phyloP scores from a whole-genome alignment of 2,329 filamentous ascomycete genomes.

The Thielaviopsis populi region DNA sequence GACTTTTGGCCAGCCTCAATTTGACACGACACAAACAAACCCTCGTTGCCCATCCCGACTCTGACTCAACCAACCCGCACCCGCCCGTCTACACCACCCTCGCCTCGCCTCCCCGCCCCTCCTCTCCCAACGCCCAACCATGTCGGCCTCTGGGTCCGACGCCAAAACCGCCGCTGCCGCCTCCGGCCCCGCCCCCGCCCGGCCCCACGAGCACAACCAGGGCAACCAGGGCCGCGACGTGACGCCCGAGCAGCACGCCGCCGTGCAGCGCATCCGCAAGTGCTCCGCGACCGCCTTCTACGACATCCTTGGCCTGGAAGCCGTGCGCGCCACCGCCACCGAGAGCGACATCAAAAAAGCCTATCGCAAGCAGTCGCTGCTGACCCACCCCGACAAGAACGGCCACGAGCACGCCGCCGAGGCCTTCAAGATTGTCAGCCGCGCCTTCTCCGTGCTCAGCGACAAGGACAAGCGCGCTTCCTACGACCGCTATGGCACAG shows the following conservation, averaged over 20 bases:
- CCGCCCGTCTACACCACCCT: no score
- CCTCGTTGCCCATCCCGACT: background rate
- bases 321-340: constrained; percentile 46
- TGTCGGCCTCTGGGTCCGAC: constrained; percentile 31
- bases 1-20: background rate
- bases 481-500: constrained; percentile 78
- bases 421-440: constrained; percentile 94
- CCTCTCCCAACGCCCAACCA: constrained; percentile 5
- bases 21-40: background rate
- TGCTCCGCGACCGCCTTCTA: constrained; percentile 84
- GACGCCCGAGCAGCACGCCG: constrained; percentile 80
- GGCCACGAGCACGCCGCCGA: constrained; percentile 90
- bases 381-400: constrained; percentile 99
- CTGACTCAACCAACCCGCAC: background rate
- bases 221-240: constrained; percentile 62
- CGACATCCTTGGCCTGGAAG: constrained; percentile 70
- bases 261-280: constrained; percentile 73
- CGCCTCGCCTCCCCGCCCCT: constrained; percentile 7
- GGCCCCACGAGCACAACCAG: constrained; percentile 55
- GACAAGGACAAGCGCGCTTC: constrained; percentile 86
- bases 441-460: constrained; percentile 83
- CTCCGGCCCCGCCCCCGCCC: constrained; percentile 29
- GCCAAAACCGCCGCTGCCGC: constrained; percentile 34
- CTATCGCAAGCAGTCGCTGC: constrained; percentile 80
- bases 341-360: constrained; percentile 94